Evolutionary conservation across 2,329 filamentous ascomycete species (phyloP), one percentile per base, ranked within the genome.

Genomic region (Fusarium oxysporum): DNA sequence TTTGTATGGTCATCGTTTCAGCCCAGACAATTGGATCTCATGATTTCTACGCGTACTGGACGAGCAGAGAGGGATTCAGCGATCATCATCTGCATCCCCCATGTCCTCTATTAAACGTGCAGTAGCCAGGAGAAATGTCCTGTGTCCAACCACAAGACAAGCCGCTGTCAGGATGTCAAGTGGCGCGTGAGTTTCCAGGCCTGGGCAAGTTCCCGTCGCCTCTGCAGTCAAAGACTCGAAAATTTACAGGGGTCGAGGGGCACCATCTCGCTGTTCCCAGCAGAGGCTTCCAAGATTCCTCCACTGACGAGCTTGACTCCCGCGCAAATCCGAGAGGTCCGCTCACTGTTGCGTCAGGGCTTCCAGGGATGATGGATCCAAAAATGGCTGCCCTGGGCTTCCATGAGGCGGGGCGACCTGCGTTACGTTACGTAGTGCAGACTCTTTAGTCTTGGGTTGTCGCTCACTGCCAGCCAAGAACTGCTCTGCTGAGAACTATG

Each of bases 381-480:
- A 70, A 70, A 70, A 71, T 66, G 62, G 55, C 58, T 53, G 32
- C 35, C n/a, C 41, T 43, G 54, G 44, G 25, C 57, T 62, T 57
- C 63, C 55, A 51, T 41, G 56, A 61, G 59, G 70, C 70, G 70
- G 69, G 69, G 69, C 69, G 48, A 53, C 55, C 54, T 72, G 56
- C 55, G 63, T 68, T 67, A 66, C 56, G 70, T 73, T 73, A 73
- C 71, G 71, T 74, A 73, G 71, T 74, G 58, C 30, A 25, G 32
- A 35, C 44, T 68, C 65, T 68, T 51, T 64, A 40, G 56, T 68
- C 64, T 68, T 64, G 62, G 44, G 57, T 66, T 51, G 62, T 67
- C 45, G 58, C 53, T 61, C 41, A 35, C 55, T 58, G 40, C 51
- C 65, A 65, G 58, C 66, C 66, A 69, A 69, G 65, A 64, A 61